Evolutionary conservation across 495 filamentous ascomycete genomes (phyloP).

Genomic region (Talaromyces thailandensis): DNA sequence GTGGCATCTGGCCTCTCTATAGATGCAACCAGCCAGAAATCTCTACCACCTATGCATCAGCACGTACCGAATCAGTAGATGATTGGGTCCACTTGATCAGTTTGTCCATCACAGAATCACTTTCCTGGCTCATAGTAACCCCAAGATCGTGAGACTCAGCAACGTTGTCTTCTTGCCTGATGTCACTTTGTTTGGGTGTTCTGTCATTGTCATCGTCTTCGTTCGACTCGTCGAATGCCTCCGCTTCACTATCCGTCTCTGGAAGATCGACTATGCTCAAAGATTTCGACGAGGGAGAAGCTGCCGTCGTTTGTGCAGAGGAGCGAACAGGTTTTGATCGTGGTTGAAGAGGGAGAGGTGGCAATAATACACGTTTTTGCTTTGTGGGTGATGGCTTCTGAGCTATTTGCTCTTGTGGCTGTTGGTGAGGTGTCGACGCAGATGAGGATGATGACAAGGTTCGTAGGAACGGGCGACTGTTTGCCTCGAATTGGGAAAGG

Average conservation of each 20-base stretch:
- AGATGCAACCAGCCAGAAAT: background rate
- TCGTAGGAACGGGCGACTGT: slow-evolving; percentile 32
- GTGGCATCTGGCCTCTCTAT: background rate
- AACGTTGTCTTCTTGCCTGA: background rate
- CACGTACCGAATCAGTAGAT: background rate
- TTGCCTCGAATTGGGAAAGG: slow-evolving; percentile 35
- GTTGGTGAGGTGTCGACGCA: slow-evolving; percentile 11
- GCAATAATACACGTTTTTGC: slow-evolving; percentile 3
- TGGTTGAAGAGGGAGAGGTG: slow-evolving; percentile 5
- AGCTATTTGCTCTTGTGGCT: background rate
- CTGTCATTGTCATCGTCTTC: slow-evolving; percentile 8
- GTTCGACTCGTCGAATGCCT: background rate
- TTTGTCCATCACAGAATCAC: slow-evolving; percentile 5
- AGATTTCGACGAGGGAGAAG: slow-evolving; percentile 1
- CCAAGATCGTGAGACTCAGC: background rate
- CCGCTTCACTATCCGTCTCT: slow-evolving; percentile 7
- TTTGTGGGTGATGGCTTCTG: slow-evolving; percentile 12
- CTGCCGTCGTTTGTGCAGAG: background rate
- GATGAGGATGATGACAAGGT: slow-evolving; percentile 14
- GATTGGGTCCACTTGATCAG: slow-evolving; percentile 3
- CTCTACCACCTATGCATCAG: background rate
- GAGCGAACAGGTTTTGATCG: slow-evolving; percentile 3
- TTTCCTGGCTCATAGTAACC: background rate
- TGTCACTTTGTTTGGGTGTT: slow-evolving; percentile 5
- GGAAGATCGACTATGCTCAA: background rate